A percentile compares a stretch with the other conserved stretches of the same genome.
Evolutionary conservation across 768 basidiomycete genomes (phyloP).

Genomic region (Tulasnella sp.): DNA sequence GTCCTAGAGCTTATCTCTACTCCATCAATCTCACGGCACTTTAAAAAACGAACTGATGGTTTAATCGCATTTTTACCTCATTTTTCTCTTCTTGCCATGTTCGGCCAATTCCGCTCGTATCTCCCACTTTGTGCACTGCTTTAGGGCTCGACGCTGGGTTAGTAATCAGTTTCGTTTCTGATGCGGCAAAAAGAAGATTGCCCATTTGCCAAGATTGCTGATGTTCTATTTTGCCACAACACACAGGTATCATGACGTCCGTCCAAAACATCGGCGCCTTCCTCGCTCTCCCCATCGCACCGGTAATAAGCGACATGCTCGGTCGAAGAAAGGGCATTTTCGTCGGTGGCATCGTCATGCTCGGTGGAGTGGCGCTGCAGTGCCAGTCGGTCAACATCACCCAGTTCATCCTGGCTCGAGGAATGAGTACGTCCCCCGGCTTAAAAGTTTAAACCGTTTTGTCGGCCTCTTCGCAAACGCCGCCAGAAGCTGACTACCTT

Average conservation of each 20-base stretch:
- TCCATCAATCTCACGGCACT: too few species aligned
- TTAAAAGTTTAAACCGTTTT: background rate
- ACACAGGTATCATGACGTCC: constrained; percentile 14
- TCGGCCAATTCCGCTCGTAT: background rate
- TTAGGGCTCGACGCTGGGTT: constrained; percentile 2
- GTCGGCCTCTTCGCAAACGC: background rate
- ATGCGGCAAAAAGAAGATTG: background rate
- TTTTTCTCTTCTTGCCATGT: background rate
- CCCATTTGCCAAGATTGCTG: too few species aligned
- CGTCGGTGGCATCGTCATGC: constrained; percentile 54
- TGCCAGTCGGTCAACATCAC: constrained; percentile 39
- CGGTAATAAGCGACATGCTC: constrained; percentile 50
- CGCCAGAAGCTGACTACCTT: background rate
- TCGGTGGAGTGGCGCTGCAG: constrained; percentile 56
- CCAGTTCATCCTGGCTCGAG: constrained; percentile 51
- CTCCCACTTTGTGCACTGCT: background rate
- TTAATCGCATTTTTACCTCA: background rate
- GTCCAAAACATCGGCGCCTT: constrained; percentile 18
- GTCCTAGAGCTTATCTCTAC: background rate
- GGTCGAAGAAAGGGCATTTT: constrained; percentile 55
- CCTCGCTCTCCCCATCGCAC: constrained; percentile 55
- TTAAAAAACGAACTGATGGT: too few species aligned
- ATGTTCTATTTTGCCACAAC: too few species aligned
- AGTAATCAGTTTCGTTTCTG: background rate
- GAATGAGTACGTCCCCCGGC: constrained; percentile 30